phyloP scores from a whole-genome alignment of 805 yeast genomes.

The Candida gorgasii region DNA sequence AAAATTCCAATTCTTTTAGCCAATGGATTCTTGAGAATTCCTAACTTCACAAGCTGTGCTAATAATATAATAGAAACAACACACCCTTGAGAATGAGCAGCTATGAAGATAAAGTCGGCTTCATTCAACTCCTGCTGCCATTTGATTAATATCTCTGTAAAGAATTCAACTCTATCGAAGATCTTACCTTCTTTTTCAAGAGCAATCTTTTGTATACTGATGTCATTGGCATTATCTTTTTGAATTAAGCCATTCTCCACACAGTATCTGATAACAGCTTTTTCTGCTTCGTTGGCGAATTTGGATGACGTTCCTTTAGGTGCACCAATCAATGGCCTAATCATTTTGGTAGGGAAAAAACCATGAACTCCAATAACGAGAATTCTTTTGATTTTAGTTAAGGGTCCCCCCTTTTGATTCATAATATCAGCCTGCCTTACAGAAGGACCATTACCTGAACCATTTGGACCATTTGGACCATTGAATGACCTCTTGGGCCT shows the following conservation, averaged over 20 bases:
- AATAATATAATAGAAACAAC: slow-evolving; percentile 83
- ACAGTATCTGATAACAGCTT: slow-evolving; percentile 66
- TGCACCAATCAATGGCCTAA: slow-evolving; percentile 86
- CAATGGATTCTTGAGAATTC: slow-evolving; percentile 38
- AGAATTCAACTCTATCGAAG: slow-evolving; percentile 79
- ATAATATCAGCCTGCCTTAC: slow-evolving; percentile 18
- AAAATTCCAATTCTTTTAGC: slow-evolving; percentile 63
- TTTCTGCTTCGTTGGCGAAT: slow-evolving; percentile 89
- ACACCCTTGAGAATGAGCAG: slow-evolving; percentile 95
- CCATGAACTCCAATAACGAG: slow-evolving; percentile 95
- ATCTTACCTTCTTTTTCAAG: slow-evolving; percentile 92
- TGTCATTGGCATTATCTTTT: slow-evolving; percentile 31
- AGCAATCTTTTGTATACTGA: slow-evolving; percentile 82
- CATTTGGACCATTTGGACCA: too few relatives aligned
- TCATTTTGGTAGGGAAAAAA: slow-evolving; percentile 84
- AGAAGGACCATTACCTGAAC: slow-evolving; percentile 9
- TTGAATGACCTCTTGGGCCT: slow-evolving; percentile 6
- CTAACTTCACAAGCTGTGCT: slow-evolving; percentile 69
- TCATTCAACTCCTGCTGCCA: slow-evolving; percentile 59
- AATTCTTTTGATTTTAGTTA: slow-evolving; percentile 51
- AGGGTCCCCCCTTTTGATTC: slow-evolving; percentile 28
- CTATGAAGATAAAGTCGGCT: slow-evolving; percentile 88
- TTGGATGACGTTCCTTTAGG: slow-evolving; percentile 95
- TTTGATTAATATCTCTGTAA: slow-evolving; percentile 67
- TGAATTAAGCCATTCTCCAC: slow-evolving; percentile 39